A percentile compares a stretch with the other conserved stretches of the same genome.
phyloP scores from a whole-genome alignment of 2,329 filamentous ascomycete species.

The Rachicladosporium sp. region DNA sequence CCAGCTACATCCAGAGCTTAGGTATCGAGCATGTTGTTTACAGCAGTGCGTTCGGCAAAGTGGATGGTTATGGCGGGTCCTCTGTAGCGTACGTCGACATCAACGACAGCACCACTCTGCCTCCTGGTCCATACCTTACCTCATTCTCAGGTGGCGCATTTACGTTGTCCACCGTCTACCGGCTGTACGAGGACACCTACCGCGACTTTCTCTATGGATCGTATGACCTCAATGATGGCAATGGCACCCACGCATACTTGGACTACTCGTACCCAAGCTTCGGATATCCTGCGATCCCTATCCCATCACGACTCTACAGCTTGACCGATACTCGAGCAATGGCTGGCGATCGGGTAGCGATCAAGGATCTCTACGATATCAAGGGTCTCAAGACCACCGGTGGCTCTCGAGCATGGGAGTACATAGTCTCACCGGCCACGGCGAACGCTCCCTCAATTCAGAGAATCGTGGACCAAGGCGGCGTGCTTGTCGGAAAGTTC shows the following conservation, averaged over 20 bases:
- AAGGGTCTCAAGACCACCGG: constrained; percentile 24
- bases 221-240: constrained; percentile 14
- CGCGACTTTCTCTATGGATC: constrained; percentile 21
- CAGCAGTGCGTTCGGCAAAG: neutral
- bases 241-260: constrained; percentile 14
- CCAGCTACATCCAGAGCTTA: neutral
- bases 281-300: constrained; percentile 21
- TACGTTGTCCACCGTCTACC: constrained; percentile 18
- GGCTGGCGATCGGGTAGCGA: constrained; percentile 22
- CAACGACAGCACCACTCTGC: constrained; percentile 6
- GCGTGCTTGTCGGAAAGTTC: constrained; percentile 24
- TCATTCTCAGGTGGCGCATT: constrained; percentile 9
- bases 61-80: too few relatives aligned
- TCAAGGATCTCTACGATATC: constrained; percentile 28
- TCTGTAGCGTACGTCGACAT: neutral
- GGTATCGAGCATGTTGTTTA: neutral
- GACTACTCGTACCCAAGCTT: constrained; percentile 18
- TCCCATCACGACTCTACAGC: constrained; percentile 29
- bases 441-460: constrained; percentile 23
- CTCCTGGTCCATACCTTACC: constrained; percentile 20
- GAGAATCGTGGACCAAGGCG: constrained; percentile 24
- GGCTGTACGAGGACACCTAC: constrained; percentile 21
- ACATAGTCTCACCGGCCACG: constrained; percentile 15
- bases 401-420: constrained; percentile 22
- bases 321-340: constrained; percentile 24